phyloP scores from a whole-genome alignment of 2,329 filamentous ascomycete species.

The Ophiostoma himal-ulmi region DNA sequence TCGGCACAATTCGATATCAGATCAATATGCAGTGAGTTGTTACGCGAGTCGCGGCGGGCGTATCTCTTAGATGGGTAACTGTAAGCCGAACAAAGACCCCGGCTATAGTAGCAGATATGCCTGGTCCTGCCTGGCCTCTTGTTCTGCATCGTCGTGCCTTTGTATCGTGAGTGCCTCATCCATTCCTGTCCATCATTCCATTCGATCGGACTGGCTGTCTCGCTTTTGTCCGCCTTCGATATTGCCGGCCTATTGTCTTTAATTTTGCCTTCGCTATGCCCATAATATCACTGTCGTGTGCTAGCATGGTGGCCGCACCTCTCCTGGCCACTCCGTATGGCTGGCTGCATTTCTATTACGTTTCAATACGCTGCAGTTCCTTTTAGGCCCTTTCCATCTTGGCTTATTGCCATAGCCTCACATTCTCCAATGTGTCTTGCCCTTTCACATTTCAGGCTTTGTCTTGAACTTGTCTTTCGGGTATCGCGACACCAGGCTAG shows the following conservation, averaged over 20 bases:
- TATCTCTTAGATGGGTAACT: not conserved
- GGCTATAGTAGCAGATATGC: not conserved
- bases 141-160: not conserved
- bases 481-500: not conserved
- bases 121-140: not conserved
- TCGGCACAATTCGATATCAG: not conserved
- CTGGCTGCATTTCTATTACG: conserved; percentile 6
- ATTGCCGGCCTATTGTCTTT: not conserved
- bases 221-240: not conserved
- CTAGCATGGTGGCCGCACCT: not conserved
- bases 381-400: not conserved
- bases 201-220: not conserved
- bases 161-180: not conserved
- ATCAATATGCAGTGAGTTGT: not conserved
- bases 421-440: not conserved
- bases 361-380: not conserved
- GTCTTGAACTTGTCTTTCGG: not conserved
- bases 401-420: not conserved
- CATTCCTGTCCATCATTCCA: not conserved
- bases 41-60: not conserved
- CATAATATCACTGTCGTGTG: not conserved
- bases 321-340: not conserved
- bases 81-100: not conserved
- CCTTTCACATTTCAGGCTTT: conserved; percentile 1
- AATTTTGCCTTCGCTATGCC: not conserved